Evolutionary conservation across 2,329 filamentous ascomycete genomes (phyloP).

Genomic region (Emmonsia crescens): DNA sequence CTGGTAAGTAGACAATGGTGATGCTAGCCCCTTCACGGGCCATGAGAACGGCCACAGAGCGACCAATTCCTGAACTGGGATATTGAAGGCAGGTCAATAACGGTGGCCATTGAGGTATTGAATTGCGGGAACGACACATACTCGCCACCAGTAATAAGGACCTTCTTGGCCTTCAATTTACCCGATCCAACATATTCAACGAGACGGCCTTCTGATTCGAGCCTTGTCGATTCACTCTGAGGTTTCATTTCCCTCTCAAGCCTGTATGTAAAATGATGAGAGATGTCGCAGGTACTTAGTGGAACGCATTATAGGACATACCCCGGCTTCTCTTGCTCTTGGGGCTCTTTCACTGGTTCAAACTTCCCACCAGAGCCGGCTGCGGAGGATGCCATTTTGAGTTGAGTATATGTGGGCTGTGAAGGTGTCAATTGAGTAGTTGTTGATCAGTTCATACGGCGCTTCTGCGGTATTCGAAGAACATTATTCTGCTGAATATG

Average conservation of each 20-base stretch:
- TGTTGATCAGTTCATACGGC: too few relatives aligned
- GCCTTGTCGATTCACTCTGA: slow-evolving; percentile 25
- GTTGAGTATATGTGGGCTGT: not conserved
- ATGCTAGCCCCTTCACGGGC: slow-evolving; percentile 49
- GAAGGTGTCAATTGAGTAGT: not conserved
- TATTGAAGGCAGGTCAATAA: not conserved
- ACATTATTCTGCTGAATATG: too few relatives aligned
- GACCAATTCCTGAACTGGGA: slow-evolving; percentile 43
- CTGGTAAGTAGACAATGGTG: slow-evolving; percentile 45
- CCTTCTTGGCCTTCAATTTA: slow-evolving; percentile 42
- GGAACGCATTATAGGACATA: not conserved
- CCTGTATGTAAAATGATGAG: not conserved
- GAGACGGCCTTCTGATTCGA: slow-evolving; percentile 20
- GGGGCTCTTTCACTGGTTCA: not conserved
- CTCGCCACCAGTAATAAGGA: slow-evolving; percentile 48
- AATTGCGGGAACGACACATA: slow-evolving; percentile 21
- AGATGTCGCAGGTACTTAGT: too few relatives aligned
- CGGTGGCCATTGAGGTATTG: not conserved
- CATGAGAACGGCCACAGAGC: slow-evolving; percentile 45
- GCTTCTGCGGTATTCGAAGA: too few relatives aligned
- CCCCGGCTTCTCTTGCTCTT: slow-evolving; percentile 4
- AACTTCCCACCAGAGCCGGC: not conserved
- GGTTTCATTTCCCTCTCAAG: slow-evolving; percentile 19
- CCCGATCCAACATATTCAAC: slow-evolving; percentile 35
- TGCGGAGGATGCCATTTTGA: slow-evolving; percentile 1